Evolutionary conservation across 495 filamentous ascomycete genomes (phyloP).

Genomic region (Lophiotrema nucula): DNA sequence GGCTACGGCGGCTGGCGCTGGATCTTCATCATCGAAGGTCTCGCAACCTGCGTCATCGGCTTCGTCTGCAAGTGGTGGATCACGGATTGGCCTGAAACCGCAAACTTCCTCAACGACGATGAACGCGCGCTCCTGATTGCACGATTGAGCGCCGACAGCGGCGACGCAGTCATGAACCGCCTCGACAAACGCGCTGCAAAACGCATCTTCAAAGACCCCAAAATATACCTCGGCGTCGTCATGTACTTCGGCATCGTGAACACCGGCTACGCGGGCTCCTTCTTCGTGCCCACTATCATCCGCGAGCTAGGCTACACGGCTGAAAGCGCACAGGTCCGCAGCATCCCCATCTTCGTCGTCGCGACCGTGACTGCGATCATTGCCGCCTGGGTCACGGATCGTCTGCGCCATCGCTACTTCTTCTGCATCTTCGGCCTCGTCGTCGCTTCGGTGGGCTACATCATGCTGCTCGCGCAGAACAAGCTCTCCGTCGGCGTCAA

Average conservation of each 20-base stretch:
- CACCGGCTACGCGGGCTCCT: constrained; percentile 37
- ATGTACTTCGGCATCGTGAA: constrained; percentile 40
- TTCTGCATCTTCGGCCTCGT: constrained; percentile 41
- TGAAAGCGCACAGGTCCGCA: constrained; percentile 35
- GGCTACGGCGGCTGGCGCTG: constrained; percentile 45
- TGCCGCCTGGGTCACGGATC: constrained; percentile 36
- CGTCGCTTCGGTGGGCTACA: constrained; percentile 39
- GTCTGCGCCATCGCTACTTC: constrained; percentile 38
- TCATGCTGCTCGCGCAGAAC: constrained; percentile 39
- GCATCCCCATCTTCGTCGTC: constrained; percentile 43
- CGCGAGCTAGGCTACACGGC: constrained; percentile 36
- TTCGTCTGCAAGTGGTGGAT: constrained; percentile 44
- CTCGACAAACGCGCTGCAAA: constrained; percentile 41
- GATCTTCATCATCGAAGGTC: constrained; percentile 54
- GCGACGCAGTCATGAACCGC: constrained; percentile 45
- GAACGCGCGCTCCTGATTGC: constrained; percentile 45
- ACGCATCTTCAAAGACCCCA: constrained; percentile 38
- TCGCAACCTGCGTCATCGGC: constrained; percentile 45
- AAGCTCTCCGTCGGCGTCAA: constrained; percentile 34
- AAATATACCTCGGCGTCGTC: constrained; percentile 37
- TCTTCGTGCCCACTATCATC: constrained; percentile 39
- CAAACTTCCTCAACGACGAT: constrained; percentile 43
- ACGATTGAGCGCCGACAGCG: constrained; percentile 39
- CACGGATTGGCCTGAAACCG: constrained; percentile 46
- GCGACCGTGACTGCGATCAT: constrained; percentile 32